A percentile compares a stretch with the other conserved stretches of the same genome.
Evolutionary conservation across 1,284 basidiomycete genomes (phyloP).

Genomic region (Phaffia rhodozyma): DNA sequence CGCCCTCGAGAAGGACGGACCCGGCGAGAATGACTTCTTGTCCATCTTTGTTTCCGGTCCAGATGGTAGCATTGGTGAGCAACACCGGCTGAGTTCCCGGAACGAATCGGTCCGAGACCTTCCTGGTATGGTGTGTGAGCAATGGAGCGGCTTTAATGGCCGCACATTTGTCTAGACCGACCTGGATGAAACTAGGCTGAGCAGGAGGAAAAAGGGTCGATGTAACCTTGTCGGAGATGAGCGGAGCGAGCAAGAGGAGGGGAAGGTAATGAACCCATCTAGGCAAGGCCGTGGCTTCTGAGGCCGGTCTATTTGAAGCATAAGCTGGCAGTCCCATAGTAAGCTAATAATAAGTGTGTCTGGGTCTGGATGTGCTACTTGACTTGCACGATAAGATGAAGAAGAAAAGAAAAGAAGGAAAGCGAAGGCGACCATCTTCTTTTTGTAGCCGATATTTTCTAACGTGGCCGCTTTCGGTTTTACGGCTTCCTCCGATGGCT

Average conservation of each 20-base stretch:
- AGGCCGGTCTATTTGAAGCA: too few relatives aligned
- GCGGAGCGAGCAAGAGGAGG: slow-evolving; percentile 12
- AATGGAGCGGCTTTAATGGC: not conserved
- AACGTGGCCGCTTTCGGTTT: too few relatives aligned
- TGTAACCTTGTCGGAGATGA: not conserved
- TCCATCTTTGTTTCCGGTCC: slow-evolving; percentile 49
- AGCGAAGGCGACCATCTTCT: too few relatives aligned
- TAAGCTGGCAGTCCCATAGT: too few relatives aligned
- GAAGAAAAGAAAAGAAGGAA: too few relatives aligned
- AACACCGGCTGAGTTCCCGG: slow-evolving; percentile 50
- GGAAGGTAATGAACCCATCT: slow-evolving; percentile 11
- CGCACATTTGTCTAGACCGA: slow-evolving; percentile 10
- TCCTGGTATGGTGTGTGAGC: slow-evolving; percentile 43
- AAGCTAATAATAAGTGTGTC: too few relatives aligned
- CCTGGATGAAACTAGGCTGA: slow-evolving; percentile 5
- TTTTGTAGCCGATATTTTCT: too few relatives aligned
- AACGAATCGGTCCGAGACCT: slow-evolving; percentile 58
- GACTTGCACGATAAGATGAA: too few relatives aligned
- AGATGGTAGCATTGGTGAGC: slow-evolving; percentile 65
- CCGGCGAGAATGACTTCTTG: slow-evolving; percentile 47
- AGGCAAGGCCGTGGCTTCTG: not conserved
- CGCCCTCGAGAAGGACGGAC: slow-evolving; percentile 37
- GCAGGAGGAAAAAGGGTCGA: slow-evolving; percentile 1
- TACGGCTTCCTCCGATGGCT: too few relatives aligned
- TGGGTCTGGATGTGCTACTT: too few relatives aligned